These are phyloP conservation scores for Pelargonium cotyledonis DNA, from an alignment of 441 rosid genomes.

Conservation along the genomic window DNA sequence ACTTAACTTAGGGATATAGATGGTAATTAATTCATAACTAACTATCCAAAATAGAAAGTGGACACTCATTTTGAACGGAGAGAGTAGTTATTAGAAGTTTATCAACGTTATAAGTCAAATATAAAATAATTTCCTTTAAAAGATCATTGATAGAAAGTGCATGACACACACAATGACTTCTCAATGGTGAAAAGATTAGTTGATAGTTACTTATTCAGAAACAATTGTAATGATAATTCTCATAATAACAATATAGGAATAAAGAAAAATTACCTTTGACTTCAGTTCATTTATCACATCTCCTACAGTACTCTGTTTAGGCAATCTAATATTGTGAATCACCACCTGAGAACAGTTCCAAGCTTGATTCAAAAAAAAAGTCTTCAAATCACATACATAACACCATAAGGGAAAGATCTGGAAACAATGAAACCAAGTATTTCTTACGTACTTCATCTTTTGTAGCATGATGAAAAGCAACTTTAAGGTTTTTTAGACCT, in stretches of 20 bases:
- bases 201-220: neutral
- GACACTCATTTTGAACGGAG: too few species aligned
- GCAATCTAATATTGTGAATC: slow-evolving; percentile 80
- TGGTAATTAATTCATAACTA: too few species aligned
- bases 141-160: neutral
- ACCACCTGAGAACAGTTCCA: slow-evolving; percentile 46
- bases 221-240: neutral
- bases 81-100: neutral
- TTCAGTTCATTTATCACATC: slow-evolving; percentile 83
- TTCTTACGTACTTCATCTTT: slow-evolving; percentile 66
- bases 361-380: slow-evolving; percentile 12
- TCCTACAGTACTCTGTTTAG: slow-evolving; percentile 90
- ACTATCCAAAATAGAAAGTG: too few species aligned
- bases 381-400: too few species aligned
- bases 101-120: neutral
- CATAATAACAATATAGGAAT: neutral
- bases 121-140: neutral
- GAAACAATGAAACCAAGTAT: neutral
- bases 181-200: neutral
- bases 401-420: slow-evolving; percentile 5
- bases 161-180: neutral
- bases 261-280: slow-evolving; percentile 50
- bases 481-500: slow-evolving; percentile 85
- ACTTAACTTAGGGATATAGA: too few species aligned
- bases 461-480: slow-evolving; percentile 75